Conservation (phyloP, 495 filamentous ascomycete species). For the Bacidia rubella region DNA sequence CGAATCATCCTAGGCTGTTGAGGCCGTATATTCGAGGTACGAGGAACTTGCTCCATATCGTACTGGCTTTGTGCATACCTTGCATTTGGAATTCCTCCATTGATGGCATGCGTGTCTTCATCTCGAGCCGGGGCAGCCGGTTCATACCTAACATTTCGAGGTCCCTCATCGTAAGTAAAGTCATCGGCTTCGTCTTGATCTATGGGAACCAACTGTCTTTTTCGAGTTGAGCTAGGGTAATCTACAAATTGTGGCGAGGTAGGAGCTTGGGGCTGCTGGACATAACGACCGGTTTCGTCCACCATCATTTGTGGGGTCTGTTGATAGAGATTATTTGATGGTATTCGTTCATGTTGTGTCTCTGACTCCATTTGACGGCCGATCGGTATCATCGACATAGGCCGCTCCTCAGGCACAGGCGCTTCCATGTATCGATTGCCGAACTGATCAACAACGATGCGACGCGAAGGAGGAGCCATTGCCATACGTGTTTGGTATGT, state of each 20-base stretch:
- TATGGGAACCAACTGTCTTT: slow-evolving; percentile 18
- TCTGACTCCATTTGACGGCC: slow-evolving; percentile 36
- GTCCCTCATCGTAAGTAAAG: slow-evolving; percentile 20
- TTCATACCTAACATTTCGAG: slow-evolving; percentile 32
- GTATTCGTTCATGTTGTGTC: slow-evolving; percentile 26
- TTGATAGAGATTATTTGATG: slow-evolving; percentile 27
- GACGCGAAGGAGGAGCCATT: slow-evolving; percentile 44
- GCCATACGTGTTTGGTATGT: slow-evolving; percentile 32
- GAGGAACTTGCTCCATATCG: slow-evolving; percentile 38
- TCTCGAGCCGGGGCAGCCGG: slow-evolving; percentile 26
- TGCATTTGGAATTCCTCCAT: slow-evolving; percentile 40
- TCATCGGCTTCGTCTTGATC: slow-evolving; percentile 7
- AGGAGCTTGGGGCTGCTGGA: slow-evolving; percentile 33
- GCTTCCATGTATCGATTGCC: slow-evolving; percentile 58
- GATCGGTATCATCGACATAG: slow-evolving; percentile 31
- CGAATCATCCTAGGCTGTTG: slow-evolving; percentile 20
- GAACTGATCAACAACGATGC: slow-evolving; percentile 56
- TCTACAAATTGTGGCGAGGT: slow-evolving; percentile 32
- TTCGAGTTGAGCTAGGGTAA: slow-evolving; percentile 25
- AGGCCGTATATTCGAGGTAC: slow-evolving; percentile 39
- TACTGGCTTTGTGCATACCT: slow-evolving; percentile 43
- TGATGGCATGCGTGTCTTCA: slow-evolving; percentile 33
- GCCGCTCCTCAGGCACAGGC: slow-evolving; percentile 26
- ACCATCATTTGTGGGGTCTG: slow-evolving; percentile 30
- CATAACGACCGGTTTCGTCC: slow-evolving; percentile 32